Evolutionary conservation across 352 stramenopile genomes (phyloP).

Genomic region (Phytophthora constricta): DNA sequence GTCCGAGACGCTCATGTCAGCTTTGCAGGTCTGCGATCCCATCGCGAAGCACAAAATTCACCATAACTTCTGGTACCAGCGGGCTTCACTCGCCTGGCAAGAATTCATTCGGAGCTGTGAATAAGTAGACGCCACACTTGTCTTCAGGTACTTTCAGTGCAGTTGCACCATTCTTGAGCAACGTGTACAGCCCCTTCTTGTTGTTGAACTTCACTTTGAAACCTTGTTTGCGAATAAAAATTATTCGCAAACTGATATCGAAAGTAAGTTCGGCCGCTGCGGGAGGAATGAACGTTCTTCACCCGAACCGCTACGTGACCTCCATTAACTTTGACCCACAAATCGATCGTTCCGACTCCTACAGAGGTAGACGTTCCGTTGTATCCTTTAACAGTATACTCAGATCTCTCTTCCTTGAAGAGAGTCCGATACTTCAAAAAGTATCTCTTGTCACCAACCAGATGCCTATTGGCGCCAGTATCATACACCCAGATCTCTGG

Average conservation of each 20-base stretch:
- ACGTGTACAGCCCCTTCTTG: background rate
- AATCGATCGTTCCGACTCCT: slow-evolving; percentile 1
- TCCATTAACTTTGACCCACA: background rate
- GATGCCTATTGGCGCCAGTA: slow-evolving; percentile 2
- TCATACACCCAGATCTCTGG: slow-evolving; percentile 8
- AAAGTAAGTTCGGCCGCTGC: slow-evolving; percentile 4
- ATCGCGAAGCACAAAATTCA: too few relatives aligned
- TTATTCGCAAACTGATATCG: background rate
- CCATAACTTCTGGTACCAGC: too few relatives aligned
- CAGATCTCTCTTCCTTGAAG: background rate
- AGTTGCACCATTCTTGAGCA: slow-evolving; percentile 1
- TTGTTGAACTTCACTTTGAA: slow-evolving; percentile 9
- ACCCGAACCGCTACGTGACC: background rate
- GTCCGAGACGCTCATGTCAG: too few relatives aligned
- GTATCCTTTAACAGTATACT: slow-evolving; percentile 2
- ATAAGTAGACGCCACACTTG: too few relatives aligned
- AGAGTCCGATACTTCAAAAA: slow-evolving; percentile 4
- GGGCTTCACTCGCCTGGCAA: too few relatives aligned
- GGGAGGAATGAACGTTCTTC: slow-evolving; percentile 12
- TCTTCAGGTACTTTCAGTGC: background rate
- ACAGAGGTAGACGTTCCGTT: background rate
- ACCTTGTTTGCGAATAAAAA: background rate
- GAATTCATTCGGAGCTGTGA: too few relatives aligned
- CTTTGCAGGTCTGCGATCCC: too few relatives aligned
- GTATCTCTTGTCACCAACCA: slow-evolving; percentile 15